phyloP scores from a whole-genome alignment of 306 rosid genomes.

The Rosa persica region DNA sequence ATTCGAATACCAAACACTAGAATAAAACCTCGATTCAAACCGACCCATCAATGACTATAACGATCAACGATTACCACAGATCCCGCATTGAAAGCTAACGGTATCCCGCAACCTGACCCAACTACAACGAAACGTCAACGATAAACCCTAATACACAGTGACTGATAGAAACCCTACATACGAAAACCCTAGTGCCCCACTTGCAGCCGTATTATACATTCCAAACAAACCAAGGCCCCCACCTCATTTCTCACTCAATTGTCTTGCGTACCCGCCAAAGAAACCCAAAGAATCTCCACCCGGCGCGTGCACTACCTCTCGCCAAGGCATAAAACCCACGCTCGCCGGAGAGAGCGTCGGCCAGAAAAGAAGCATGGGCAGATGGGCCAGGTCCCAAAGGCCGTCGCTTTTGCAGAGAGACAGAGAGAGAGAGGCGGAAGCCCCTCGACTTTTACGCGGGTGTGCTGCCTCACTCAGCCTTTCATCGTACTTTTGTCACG shows the following conservation, averaged over 20 bases:
- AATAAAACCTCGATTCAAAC: not conserved
- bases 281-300: not conserved
- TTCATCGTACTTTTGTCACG: constrained; percentile 85
- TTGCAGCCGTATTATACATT: not conserved
- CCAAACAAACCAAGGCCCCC: not conserved
- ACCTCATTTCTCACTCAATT: not conserved
- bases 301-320: not conserved
- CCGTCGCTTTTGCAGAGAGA: constrained; percentile 24
- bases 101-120: not conserved
- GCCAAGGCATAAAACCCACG: not conserved
- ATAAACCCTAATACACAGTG: not conserved
- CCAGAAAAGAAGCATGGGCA: not conserved
- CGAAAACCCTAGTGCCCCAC: not conserved
- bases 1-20: not conserved
- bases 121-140: not conserved
- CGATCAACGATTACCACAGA: not conserved
- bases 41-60: not conserved
- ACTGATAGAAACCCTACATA: not conserved
- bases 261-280: not conserved
- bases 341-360: not conserved
- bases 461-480: constrained; percentile 41
- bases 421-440: not conserved
- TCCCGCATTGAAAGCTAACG: not conserved
- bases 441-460: constrained; percentile 74
- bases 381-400: constrained; percentile 10